Evolutionary conservation across 2,329 filamentous ascomycete species (phyloP).

Genomic region (Neopestalotiopsis clavispora): DNA sequence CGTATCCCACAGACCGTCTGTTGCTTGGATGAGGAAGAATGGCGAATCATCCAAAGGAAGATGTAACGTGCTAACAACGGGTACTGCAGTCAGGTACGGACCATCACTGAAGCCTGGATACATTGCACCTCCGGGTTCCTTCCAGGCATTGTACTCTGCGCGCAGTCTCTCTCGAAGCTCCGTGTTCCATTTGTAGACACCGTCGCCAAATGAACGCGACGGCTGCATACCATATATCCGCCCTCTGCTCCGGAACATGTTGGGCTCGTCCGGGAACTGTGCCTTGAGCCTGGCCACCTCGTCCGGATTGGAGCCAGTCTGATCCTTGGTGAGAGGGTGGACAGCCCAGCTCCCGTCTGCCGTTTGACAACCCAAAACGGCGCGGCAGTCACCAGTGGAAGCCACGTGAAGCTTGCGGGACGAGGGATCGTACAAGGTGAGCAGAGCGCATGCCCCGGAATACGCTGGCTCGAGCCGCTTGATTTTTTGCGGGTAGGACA

Average conservation of each 20-base stretch:
- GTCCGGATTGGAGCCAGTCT: conserved; percentile 65
- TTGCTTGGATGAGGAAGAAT: conserved; percentile 69
- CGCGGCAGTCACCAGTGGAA: conserved; percentile 69
- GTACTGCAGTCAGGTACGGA: conserved; percentile 72
- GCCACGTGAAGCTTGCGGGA: conserved; percentile 60
- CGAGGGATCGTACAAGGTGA: conserved; percentile 61
- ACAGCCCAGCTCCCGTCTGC: conserved; percentile 52
- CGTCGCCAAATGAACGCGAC: conserved; percentile 71
- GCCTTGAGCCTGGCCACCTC: conserved; percentile 60
- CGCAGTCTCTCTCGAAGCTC: conserved; percentile 50
- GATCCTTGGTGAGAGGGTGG: conserved; percentile 64
- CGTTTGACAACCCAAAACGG: conserved; percentile 61
- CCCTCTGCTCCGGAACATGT: conserved; percentile 57
- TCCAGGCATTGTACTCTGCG: conserved; percentile 51
- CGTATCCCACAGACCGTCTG: conserved; percentile 70
- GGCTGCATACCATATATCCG: conserved; percentile 66
- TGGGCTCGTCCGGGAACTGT: conserved; percentile 67
- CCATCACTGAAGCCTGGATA: conserved; percentile 55
- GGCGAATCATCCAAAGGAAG: conserved; percentile 45
- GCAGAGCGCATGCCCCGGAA: conserved; percentile 66
- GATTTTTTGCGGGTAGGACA: conserved; percentile 34
- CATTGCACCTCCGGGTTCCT: conserved; percentile 41
- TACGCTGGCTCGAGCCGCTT: conserved; percentile 36
- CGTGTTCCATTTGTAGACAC: conserved; percentile 69
- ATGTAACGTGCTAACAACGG: conserved; percentile 62